Evolutionary conservation across 2,329 filamentous ascomycete species (phyloP), one percentile per base, ranked within the genome.

Genomic region (Microsporum audouinii): DNA sequence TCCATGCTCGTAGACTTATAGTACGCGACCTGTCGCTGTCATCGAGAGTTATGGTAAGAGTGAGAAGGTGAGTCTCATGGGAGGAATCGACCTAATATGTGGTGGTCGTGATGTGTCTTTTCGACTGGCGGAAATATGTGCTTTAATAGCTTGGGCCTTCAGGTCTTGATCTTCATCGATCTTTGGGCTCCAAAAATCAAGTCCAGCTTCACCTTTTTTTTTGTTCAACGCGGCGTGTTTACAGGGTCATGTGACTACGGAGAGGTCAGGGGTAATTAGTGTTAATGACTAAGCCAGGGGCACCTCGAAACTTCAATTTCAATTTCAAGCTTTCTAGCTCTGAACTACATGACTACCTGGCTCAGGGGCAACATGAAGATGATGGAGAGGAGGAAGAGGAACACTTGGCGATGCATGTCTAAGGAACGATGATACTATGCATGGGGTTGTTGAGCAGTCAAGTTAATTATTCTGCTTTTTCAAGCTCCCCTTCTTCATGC

Each of bases 21-120:
- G 65, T 60, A 62, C 63, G 60, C 51, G 61, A 51, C 57, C 62
- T 62, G 62, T 63, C 58, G 62, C 60, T 67, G 64, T 69, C 73
- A 76, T 76, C 64, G 69, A 71, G 64, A 63, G 61, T 62, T 60
- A 63, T 60, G 64, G 56, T 23, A 36, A 64, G 61, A 61, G 61
- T 43, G 43, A 17, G 23, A 58, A 29, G 56, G 62, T 33, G 4
- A 29, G 59, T 39, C 55, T 47, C 55, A 53, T 63, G 38, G 58
- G 60, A 60, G 53, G 61, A 60, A 66, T 64, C 63, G 62, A 65
- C 63, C 62, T 55, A 33, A 57, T 27, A 43, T 64, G 61, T 60
- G 60, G 56, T 62, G 63, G 63, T 60, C 63, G 60, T 63, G 58
- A 36, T 14, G 58, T 55, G 31, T 55, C 51, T 12, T 34, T 1